These are phyloP conservation scores for Sporothrix brasiliensis DNA, from an alignment of 2,329 filamentous ascomycete genomes.

Conservation along the genomic window DNA sequence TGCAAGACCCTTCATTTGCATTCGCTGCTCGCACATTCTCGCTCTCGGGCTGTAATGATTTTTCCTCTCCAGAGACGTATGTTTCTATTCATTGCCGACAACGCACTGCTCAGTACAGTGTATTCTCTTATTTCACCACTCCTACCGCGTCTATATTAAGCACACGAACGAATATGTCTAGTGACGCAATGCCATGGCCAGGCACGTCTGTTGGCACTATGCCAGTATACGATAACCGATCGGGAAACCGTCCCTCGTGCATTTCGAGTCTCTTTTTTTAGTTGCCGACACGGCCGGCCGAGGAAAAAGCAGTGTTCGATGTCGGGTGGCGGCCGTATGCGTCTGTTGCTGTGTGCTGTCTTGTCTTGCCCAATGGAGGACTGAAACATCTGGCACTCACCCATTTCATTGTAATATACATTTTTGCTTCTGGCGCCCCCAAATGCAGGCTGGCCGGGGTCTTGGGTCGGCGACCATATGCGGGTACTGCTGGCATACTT, in stretches of 20 bases:
- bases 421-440: not conserved
- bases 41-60: not conserved
- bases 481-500: constrained; percentile 25
- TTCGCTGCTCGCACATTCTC: not conserved
- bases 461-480: constrained; percentile 27
- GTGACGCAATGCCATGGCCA: constrained; percentile 23
- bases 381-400: not conserved
- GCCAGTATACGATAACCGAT: not conserved
- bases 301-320: not conserved
- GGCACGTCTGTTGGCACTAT: constrained; percentile 20
- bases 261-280: not conserved
- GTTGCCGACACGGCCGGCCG: constrained; percentile 7
- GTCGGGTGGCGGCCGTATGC: not conserved
- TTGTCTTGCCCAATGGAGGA: not conserved
- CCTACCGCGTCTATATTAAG: not conserved
- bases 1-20: constrained; percentile 2
- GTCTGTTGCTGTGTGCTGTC: not conserved
- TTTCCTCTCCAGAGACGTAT: not conserved
- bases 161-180: not conserved
- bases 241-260: not conserved
- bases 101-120: not conserved
- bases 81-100: not conserved
- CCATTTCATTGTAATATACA: not conserved
- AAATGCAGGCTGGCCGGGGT: constrained; percentile 14
- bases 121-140: not conserved